A percentile compares a stretch with the other conserved stretches of the same genome.
Conservation (phyloP, 1,284 basidiomycete species). For the Cryptococcus sp. region DNA sequence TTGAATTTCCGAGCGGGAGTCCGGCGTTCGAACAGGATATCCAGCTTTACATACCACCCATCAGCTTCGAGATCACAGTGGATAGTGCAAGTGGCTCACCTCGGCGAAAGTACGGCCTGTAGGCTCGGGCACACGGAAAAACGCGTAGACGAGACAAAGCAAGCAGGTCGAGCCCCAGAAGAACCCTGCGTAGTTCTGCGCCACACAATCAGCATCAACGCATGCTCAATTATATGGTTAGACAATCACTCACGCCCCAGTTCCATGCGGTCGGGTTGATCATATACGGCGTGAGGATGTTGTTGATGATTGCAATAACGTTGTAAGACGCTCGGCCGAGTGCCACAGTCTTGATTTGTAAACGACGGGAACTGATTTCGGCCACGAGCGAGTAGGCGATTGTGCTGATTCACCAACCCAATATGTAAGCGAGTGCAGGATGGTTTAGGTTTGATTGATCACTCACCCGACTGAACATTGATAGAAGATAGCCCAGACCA, state of each 20-base stretch:
- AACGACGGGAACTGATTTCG: conserved; percentile 56
- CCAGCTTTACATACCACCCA: conserved; percentile 28
- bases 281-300: conserved; percentile 55
- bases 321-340: conserved; percentile 55
- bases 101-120: conserved; percentile 54
- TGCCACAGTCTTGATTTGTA: conserved; percentile 59
- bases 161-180: conserved; percentile 48
- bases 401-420: conserved; percentile 9
- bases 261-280: conserved; percentile 56
- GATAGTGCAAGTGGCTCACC: conserved; percentile 11
- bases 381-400: conserved; percentile 55
- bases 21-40: conserved; percentile 53
- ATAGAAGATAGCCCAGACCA: conserved; percentile 54
- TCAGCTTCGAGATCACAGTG: neutral
- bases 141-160: conserved; percentile 52
- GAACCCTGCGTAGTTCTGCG: conserved; percentile 45
- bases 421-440: neutral
- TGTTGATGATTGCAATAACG: conserved; percentile 53
- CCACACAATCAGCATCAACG: neutral
- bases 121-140: conserved; percentile 54
- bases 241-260: conserved; percentile 41
- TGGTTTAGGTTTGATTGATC: conserved; percentile 1
- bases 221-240: neutral
- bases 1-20: conserved; percentile 37
- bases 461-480: conserved; percentile 50